These are phyloP conservation scores for Sphaerulina vaccinii DNA, from an alignment of 2,329 filamentous ascomycete genomes.

Conservation along the genomic window DNA sequence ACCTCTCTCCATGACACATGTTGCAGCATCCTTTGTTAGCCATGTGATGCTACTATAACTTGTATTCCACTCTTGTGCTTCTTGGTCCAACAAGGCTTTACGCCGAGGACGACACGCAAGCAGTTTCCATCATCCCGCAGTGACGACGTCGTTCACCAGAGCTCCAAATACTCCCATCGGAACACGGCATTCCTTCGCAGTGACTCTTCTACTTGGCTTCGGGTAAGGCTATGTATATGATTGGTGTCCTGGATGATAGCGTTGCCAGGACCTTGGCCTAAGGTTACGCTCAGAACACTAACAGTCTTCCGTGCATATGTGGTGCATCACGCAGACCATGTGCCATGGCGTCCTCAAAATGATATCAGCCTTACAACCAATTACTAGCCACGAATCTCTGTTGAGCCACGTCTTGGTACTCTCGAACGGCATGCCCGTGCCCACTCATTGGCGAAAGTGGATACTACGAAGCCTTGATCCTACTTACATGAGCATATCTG, in stretches of 20 bases:
- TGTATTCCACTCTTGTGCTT: too few relatives aligned
- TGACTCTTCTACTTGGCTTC: background rate
- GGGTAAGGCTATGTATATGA: background rate
- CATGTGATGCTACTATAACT: too few relatives aligned
- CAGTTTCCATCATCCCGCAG: background rate
- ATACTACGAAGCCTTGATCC: background rate
- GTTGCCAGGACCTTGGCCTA: background rate
- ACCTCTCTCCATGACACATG: too few relatives aligned
- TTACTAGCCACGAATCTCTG: background rate
- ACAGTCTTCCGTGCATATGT: background rate
- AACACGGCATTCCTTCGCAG: background rate
- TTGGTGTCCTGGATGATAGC: background rate
- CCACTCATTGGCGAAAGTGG: background rate
- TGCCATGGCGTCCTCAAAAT: background rate
- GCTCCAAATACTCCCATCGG: background rate
- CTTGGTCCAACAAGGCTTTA: too few relatives aligned
- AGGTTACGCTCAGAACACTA: background rate
- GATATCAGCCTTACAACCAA: background rate
- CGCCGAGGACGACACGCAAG: too few relatives aligned
- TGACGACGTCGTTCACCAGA: background rate
- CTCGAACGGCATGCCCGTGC: background rate
- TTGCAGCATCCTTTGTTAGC: too few relatives aligned
- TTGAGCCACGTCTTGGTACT: background rate
- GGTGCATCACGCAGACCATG: background rate
- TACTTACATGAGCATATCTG: background rate